phyloP scores from a whole-genome alignment of 805 yeast species.

The Priceomyces melissophilus region DNA sequence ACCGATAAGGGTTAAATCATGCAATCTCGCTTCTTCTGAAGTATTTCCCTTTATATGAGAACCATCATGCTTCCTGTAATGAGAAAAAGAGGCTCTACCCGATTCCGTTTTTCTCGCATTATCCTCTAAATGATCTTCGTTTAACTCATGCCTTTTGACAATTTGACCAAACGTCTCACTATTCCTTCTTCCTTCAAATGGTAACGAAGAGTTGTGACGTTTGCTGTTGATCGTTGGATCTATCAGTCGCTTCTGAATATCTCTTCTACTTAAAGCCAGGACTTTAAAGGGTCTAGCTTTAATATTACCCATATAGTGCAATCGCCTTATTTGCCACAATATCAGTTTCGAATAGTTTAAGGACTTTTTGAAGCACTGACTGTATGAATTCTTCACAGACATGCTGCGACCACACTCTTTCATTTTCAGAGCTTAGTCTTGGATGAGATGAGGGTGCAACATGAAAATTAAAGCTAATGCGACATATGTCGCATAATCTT shows the following conservation, averaged over 20 bases:
- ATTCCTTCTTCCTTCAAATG: slow-evolving; percentile 18
- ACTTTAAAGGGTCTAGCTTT: too few species aligned
- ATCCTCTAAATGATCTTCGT: slow-evolving; percentile 8
- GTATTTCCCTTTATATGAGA: slow-evolving; percentile 39
- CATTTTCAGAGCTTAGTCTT: too few species aligned
- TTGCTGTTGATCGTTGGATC: not conserved
- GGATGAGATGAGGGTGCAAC: too few species aligned
- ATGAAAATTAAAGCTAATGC: too few species aligned
- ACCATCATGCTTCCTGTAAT: slow-evolving; percentile 40
- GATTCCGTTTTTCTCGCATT: slow-evolving; percentile 3
- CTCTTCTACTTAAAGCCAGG: too few species aligned
- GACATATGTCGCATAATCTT: too few species aligned
- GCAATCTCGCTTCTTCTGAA: slow-evolving; percentile 53
- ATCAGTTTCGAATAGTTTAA: too few species aligned
- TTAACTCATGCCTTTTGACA: slow-evolving; percentile 17
- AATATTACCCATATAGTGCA: too few species aligned
- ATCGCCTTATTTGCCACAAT: too few species aligned
- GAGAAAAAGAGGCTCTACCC: slow-evolving; percentile 17
- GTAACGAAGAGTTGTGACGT: slow-evolving; percentile 7
- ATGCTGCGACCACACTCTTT: too few species aligned
- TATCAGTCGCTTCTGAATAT: not conserved
- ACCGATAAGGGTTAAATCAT: slow-evolving; percentile 56
- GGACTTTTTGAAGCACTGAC: too few species aligned
- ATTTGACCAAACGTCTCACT: slow-evolving; percentile 23
- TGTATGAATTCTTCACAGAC: too few species aligned